Conservation (phyloP, 192 early-diverging fungal species). For the Gamsiella multidivaricata region DNA sequence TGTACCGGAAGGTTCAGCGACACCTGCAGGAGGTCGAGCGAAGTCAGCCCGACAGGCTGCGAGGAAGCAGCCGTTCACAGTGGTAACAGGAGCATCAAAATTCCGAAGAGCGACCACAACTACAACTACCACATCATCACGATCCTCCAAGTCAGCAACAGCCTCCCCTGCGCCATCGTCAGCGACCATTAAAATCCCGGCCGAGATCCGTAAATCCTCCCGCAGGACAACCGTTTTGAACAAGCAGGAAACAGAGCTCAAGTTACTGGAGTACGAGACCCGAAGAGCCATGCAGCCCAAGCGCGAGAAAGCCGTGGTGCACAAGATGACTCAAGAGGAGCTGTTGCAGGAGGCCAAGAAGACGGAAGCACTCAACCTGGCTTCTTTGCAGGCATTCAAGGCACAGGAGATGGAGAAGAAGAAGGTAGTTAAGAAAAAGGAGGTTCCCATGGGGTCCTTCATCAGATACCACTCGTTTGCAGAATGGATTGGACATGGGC, state of each 20-base stretch:
- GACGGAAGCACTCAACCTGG: slow-evolving; percentile 62
- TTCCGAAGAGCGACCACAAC: slow-evolving; percentile 3
- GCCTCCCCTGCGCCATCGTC: slow-evolving; percentile 12
- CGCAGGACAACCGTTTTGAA: slow-evolving; percentile 62
- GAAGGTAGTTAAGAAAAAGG: slow-evolving; percentile 56
- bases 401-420: slow-evolving; percentile 61
- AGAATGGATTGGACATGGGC: slow-evolving; percentile 52
- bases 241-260: slow-evolving; percentile 60
- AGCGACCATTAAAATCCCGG: slow-evolving; percentile 28
- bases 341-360: slow-evolving; percentile 63
- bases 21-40: slow-evolving; percentile 7
- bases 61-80: too few relatives aligned
- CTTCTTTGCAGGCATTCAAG: slow-evolving; percentile 61
- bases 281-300: slow-evolving; percentile 59
- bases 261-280: slow-evolving; percentile 58
- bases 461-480: slow-evolving; percentile 62
- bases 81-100: too few relatives aligned
- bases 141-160: slow-evolving; percentile 5
- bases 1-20: background rate
- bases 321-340: slow-evolving; percentile 64
- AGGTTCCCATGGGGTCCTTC: slow-evolving; percentile 51
- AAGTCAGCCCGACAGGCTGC: slow-evolving; percentile 23
- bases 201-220: slow-evolving; percentile 59
- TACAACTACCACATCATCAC: background rate
- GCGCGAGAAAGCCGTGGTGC: slow-evolving; percentile 49